phyloP scores from a whole-genome alignment of 148 eudicot species.

The Cornus controversa region DNA sequence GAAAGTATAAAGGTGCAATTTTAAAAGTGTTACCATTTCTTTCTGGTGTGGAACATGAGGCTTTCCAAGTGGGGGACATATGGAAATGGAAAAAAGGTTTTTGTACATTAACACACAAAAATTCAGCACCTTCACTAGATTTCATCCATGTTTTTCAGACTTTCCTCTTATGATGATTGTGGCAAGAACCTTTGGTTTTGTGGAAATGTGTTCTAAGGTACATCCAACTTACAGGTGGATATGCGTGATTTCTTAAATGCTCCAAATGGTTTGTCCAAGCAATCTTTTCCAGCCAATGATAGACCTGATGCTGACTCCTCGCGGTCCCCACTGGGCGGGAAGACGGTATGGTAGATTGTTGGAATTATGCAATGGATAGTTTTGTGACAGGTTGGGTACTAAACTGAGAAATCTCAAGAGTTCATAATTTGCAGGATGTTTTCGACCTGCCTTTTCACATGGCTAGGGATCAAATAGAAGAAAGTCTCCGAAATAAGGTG shows the following conservation, averaged over 20 bases:
- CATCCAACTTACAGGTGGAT: conserved; percentile 57
- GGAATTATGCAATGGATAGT: conserved; percentile 3
- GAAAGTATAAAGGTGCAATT: too few species aligned
- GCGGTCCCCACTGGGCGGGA: conserved; percentile 93
- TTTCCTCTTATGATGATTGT: neutral
- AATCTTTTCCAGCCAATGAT: conserved; percentile 47
- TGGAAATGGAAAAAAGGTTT: neutral
- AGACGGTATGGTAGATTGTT: conserved; percentile 60
- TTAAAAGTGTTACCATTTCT: too few species aligned
- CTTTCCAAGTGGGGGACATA: neutral
- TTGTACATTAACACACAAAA: neutral
- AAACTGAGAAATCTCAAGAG: conserved; percentile 6
- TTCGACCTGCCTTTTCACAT: conserved; percentile 98
- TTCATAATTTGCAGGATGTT: conserved; percentile 64
- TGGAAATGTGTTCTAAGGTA: neutral
- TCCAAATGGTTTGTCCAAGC: conserved; percentile 79
- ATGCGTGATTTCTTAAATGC: conserved; percentile 99
- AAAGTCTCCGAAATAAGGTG: conserved; percentile 88
- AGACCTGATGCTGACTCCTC: conserved; percentile 57
- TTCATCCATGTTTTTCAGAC: neutral
- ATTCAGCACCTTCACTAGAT: neutral
- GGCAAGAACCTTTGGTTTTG: neutral
- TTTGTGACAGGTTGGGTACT: neutral
- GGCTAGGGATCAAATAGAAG: conserved; percentile 97
- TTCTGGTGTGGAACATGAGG: neutral